Conservation (phyloP, 2,329 filamentous ascomycete genomes). For the Talaromyces amestolkiae region DNA sequence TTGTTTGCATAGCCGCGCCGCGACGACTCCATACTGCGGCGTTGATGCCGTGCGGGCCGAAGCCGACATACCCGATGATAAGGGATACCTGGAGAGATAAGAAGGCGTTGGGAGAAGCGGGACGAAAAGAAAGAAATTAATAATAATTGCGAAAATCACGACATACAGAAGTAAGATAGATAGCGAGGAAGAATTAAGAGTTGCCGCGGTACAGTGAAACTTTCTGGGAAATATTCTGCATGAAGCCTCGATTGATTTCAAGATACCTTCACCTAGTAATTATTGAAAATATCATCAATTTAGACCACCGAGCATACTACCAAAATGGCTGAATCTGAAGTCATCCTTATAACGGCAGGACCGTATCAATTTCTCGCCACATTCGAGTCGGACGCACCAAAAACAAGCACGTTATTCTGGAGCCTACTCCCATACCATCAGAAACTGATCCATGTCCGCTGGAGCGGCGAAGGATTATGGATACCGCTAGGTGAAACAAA, state of each 20-base stretch:
- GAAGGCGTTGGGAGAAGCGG: not conserved
- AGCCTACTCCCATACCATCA: slow-evolving; percentile 26
- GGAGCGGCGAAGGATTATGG: slow-evolving; percentile 29
- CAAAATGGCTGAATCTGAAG: slow-evolving; percentile 8
- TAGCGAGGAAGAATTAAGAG: not conserved
- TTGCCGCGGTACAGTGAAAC: too few relatives aligned
- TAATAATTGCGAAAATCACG: not conserved
- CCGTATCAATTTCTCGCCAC: slow-evolving; percentile 21
- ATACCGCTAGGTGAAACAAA: slow-evolving; percentile 27
- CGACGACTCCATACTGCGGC: not conserved
- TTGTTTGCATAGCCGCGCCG: not conserved
- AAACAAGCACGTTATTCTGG: slow-evolving; percentile 25
- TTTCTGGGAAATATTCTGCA: too few relatives aligned
- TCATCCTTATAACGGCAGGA: slow-evolving; percentile 21
- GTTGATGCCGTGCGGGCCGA: slow-evolving; percentile 21
- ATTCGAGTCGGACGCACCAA: slow-evolving; percentile 23
- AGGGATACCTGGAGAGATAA: not conserved
- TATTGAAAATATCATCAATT: not conserved
- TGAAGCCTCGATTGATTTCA: not conserved
- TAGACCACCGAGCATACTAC: not conserved
- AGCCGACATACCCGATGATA: slow-evolving; percentile 18
- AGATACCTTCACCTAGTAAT: not conserved
- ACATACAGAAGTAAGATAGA: not conserved
- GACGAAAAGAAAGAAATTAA: not conserved
- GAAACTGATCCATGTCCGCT: slow-evolving; percentile 29